Base-by-base conservation (phyloP, 1,139 yeast species). In the Williopsis jadinii region DNA sequence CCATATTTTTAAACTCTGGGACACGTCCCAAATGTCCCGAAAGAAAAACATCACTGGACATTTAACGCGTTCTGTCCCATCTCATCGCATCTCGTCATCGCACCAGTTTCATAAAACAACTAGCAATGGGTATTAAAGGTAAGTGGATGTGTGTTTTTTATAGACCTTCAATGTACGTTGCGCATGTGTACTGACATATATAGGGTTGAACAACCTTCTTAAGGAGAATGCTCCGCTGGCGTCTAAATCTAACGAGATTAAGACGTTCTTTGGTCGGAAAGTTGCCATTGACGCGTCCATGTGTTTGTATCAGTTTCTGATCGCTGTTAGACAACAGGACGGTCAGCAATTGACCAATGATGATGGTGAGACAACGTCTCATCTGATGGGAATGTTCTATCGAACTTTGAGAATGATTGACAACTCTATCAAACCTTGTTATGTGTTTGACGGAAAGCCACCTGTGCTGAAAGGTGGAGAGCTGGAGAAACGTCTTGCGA, bases 381-480 rank as follows among this genome's bases (percentile, higher is more conserved):
- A 92, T 61, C 63, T 94, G 49, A 87, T 88, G 81, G 99, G 98
- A 2, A 83, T 92, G 73, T 92, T 92, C 60, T 90, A 92, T 61
- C 70, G 98, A 46, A 94, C 98, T 0, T 71, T 92, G 40, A 68
- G 96, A 43, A 75, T 92, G 71, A 84, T 90, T 10, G 95, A 84
- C 51, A 79, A 85, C 56, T 96, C 97, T 15, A 80, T 94, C 55
- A 92, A 92, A 61, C 99, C 99, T 2, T 84, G 90, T 30, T 92
- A 88, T 58, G 97, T 94, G 8, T 92, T 92, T 63, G 98, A 92
- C 61, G 98, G 98, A 29, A 88, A 85, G 55, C 97, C 95, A 12
- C 77, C 61, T 1, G 87, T 82, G 9, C 64, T 92, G 64, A 92
- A 92, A 64, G 86, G 95, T 35, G 95, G 95, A 14, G 98, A 92